Evolutionary conservation across 1,139 yeast genomes (phyloP).

Genomic region (Wickerhamomyces sp.): DNA sequence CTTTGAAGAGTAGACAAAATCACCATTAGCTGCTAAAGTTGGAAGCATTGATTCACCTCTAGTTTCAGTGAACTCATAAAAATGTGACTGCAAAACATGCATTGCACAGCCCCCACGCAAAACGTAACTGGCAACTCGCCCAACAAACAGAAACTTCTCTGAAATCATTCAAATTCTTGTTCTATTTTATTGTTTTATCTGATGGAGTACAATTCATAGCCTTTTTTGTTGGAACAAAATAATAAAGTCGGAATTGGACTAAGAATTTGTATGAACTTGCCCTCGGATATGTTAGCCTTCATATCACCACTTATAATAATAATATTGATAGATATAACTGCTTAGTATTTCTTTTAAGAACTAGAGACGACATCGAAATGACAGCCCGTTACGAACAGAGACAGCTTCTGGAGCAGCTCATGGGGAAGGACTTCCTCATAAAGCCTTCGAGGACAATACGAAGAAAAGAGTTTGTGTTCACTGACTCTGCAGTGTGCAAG

Average conservation of each 20-base stretch:
- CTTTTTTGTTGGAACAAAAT: too few species aligned
- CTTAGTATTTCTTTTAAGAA: too few species aligned
- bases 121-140: slow-evolving; percentile 24
- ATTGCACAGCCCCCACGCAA: slow-evolving; percentile 64
- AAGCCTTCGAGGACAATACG: slow-evolving; percentile 17
- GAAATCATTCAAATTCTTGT: background rate
- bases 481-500: slow-evolving; percentile 71
- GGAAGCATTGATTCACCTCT: slow-evolving; percentile 96
- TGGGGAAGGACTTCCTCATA: slow-evolving; percentile 63
- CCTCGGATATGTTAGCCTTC: slow-evolving; percentile 2
- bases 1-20: slow-evolving; percentile 78
- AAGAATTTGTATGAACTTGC: background rate
- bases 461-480: slow-evolving; percentile 34
- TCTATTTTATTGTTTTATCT: too few species aligned
- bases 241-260: background rate
- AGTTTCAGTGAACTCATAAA: slow-evolving; percentile 77
- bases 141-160: slow-evolving; percentile 17
- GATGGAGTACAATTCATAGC: too few species aligned
- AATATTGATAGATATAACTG: background rate
- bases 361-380: too few species aligned
- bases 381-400: slow-evolving; percentile 71
- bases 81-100: slow-evolving; percentile 60
- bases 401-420: slow-evolving; percentile 69
- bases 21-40: slow-evolving; percentile 68
- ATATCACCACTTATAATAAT: too few species aligned